Percentiles rank a stretch among this genome's conserved stretches.
phyloP scores from a whole-genome alignment of 306 rosid genomes.

The Castanopsis chinensis region DNA sequence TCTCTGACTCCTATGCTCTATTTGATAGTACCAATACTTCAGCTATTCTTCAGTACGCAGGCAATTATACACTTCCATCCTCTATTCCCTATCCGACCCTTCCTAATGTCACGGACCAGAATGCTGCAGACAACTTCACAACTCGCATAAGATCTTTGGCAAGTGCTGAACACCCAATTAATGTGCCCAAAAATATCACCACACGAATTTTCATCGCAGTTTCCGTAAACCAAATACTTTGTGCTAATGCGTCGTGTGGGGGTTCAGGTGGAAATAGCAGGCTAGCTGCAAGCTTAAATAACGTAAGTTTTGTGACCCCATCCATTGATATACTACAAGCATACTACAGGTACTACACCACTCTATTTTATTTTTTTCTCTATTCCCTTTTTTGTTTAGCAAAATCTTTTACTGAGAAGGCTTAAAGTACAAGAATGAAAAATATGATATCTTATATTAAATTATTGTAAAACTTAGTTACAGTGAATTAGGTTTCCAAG shows the following conservation, averaged over 20 bases:
- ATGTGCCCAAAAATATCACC: slow-evolving; percentile 23
- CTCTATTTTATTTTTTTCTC: background rate
- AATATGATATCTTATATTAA: too few relatives aligned
- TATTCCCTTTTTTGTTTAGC: background rate
- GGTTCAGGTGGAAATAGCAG: slow-evolving; percentile 24
- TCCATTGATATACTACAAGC: slow-evolving; percentile 26
- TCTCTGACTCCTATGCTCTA: background rate
- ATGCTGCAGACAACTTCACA: slow-evolving; percentile 16
- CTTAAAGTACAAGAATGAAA: too few relatives aligned
- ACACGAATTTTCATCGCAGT: slow-evolving; percentile 22
- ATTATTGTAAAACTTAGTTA: too few relatives aligned
- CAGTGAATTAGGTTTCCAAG: too few relatives aligned
- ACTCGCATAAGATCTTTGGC: slow-evolving; percentile 27
- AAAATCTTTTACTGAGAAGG: too few relatives aligned
- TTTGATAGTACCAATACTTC: slow-evolving; percentile 16
- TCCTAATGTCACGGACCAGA: slow-evolving; percentile 11
- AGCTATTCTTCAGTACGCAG: slow-evolving; percentile 27
- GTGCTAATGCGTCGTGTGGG: slow-evolving; percentile 17
- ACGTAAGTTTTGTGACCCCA: slow-evolving; percentile 32
- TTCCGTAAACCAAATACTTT: slow-evolving; percentile 24
- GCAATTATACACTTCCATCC: slow-evolving; percentile 11
- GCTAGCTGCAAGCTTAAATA: slow-evolving; percentile 31
- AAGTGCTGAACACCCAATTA: slow-evolving; percentile 20
- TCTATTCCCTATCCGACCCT: slow-evolving; percentile 20
- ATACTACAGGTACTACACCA: slow-evolving; percentile 22